Base-by-base conservation (phyloP, 1,284 basidiomycete species). In the Cryptococcus sp. region DNA sequence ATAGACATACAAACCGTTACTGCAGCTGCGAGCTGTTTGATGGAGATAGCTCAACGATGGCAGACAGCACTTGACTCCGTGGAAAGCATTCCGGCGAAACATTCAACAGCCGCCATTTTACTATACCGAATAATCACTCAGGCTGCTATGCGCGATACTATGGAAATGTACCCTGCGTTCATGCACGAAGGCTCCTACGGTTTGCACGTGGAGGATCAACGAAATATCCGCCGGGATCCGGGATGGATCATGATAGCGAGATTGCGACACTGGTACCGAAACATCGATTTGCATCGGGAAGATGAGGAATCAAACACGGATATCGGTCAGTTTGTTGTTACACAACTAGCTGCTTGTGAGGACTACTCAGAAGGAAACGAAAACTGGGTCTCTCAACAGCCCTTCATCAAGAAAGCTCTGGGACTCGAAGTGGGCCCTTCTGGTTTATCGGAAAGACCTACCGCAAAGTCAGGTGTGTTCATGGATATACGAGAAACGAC, bases 171-270 rank as follows among this genome's bases (percentile, higher is more conserved):
- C 1, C 73, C 73, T 0, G 50, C 55, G 1, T 76, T 74, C 56
- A 59, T 62, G 4, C 61, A 62, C 53, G 70, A 71, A 37, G 53
- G 58, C 14, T 55, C 65, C 1, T 74, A 72, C 55, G 70, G 65
- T n/a, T 63, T 76, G 3, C 73, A 76, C 23, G 62, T 68, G 8
- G 56, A 68, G 34, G 71, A 74, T 50, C 61, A 63, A 31, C 61
- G 68, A 2, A 66, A 65, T 49, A 64, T 73, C 23, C 66, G 73
- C 14, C 58, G 61, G 14, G 68, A 73, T 46, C 57, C 64, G 1
- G 73, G 73, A 4, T 76, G 73, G 73, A 58, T 64, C 46, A 55
- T 68, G 7, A 52, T 76, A 3, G 58, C 67, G 34, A 63, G 71
- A 1, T 59, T 74, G n/a, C 59, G 72, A 4, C 67, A 74, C 38